Evolutionary conservation across 1,284 basidiomycete genomes (phyloP).

Genomic region (Takashimella koratensis): DNA sequence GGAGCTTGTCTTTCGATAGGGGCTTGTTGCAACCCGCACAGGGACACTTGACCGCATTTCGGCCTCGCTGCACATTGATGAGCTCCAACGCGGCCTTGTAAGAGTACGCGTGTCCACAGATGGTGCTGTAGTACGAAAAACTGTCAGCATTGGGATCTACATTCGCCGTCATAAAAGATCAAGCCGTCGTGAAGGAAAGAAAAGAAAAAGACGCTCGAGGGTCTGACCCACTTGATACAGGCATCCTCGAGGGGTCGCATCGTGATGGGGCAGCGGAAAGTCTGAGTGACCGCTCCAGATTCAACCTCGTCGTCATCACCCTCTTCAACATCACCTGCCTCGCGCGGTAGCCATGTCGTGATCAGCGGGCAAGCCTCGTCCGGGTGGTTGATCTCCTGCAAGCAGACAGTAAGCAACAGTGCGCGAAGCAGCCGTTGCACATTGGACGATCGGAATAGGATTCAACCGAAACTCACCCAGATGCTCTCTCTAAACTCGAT

Average conservation of each 20-base stretch:
- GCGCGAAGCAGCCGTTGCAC: background rate
- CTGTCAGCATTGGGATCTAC: conserved; percentile 58
- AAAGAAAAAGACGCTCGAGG: conserved; percentile 10
- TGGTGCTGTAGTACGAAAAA: conserved; percentile 34
- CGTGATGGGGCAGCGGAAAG: conserved; percentile 73
- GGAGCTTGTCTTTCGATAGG: conserved; percentile 9
- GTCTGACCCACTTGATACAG: conserved; percentile 54
- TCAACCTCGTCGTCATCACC: conserved; percentile 71
- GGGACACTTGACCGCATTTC: conserved; percentile 30
- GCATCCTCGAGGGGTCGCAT: conserved; percentile 64
- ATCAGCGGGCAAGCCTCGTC: conserved; percentile 66
- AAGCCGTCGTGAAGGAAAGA: too few species aligned
- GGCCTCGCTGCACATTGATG: conserved; percentile 8
- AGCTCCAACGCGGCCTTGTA: conserved; percentile 15
- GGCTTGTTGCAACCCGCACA: conserved; percentile 37
- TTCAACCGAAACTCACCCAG: conserved; percentile 56
- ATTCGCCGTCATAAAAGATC: conserved; percentile 52
- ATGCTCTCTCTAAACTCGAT: conserved; percentile 61
- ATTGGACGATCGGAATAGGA: background rate
- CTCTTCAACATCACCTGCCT: conserved; percentile 69
- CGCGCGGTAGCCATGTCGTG: conserved; percentile 62
- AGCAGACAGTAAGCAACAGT: background rate
- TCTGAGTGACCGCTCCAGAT: conserved; percentile 74
- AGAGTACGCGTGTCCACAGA: conserved; percentile 29
- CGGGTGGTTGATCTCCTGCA: conserved; percentile 62